phyloP scores from a whole-genome alignment of 2,329 filamentous ascomycete genomes.

The Paracoccidioides brasiliensis region DNA sequence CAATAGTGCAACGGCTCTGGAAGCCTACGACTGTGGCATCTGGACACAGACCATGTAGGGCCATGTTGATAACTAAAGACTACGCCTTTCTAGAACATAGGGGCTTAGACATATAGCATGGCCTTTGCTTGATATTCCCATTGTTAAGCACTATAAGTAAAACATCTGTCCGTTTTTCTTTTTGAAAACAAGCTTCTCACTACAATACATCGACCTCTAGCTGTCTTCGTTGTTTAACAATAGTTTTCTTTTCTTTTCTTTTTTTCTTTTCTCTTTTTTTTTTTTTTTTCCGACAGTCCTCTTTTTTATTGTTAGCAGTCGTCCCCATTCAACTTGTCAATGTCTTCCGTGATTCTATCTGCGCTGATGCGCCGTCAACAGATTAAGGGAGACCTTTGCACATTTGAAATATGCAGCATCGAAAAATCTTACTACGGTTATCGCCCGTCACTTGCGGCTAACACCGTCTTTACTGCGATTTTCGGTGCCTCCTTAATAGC shows the following conservation, averaged over 20 bases:
- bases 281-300: neutral
- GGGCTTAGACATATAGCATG: no score
- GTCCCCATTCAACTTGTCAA: neutral
- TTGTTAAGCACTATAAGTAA: no score
- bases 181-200: neutral
- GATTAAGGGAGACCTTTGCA: slow-evolving; percentile 4
- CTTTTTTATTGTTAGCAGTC: neutral
- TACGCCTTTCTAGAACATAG: no score
- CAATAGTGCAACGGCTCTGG: no score
- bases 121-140: no score
- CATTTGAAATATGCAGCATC: slow-evolving; percentile 10
- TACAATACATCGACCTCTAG: neutral
- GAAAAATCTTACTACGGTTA: slow-evolving; percentile 7
- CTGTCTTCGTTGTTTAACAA: neutral
- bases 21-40: neutral
- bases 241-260: neutral
- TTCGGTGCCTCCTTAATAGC: slow-evolving; percentile 7
- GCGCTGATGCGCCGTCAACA: slow-evolving; percentile 1
- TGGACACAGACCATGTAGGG: neutral
- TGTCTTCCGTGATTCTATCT: neutral
- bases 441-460: slow-evolving; percentile 8
- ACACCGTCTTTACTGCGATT: slow-evolving; percentile 5
- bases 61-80: no score
- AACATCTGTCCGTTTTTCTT: no score
- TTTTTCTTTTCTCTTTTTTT: neutral